Base-by-base conservation (phyloP, 371 early-diverging fungal genomes). In the Cladochytrium tenue region DNA sequence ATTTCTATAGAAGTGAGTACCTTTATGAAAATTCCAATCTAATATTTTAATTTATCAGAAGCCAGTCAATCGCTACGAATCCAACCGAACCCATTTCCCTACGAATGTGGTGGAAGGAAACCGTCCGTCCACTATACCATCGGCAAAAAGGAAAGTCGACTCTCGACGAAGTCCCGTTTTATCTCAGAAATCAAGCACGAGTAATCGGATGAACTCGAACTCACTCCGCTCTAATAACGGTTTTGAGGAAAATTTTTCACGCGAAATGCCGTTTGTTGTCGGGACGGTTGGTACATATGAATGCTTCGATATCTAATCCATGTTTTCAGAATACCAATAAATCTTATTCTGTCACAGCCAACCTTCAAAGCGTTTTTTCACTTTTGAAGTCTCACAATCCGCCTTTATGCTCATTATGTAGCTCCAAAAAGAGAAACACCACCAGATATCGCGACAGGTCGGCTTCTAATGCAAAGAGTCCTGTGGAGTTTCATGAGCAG, bases 321-420 rank as follows among this genome's bases (percentile, higher is more conserved):
- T 3, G 27, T 51, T 57, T 32, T 13, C 35, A 79, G 78, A 74
- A 64, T 53, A 69, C 75, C 5, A 67, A 73, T n/a, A 80, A 80
- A 56, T 82, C 83, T 0, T 75, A 77, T 62, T 82, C 83, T 0
- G 80, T 82, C 7, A 82, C 83, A 0, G 83, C 83, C 13, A 82
- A 82, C 58, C 68, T 82, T 25, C 83, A 82, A 55, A 58, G 66
- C 27, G 83, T 82, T 17, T 80, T 79, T 64, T 76, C 83, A 17
- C 67, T 82, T 31, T 63, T 82, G 30, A 80, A 82, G 56, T 34
- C 77, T 3, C 83, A 82, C 51, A 80, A 82, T 60, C 83, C 83
- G 1, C 66, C 72, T 1, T 62, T 81, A 30, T 82, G 83, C 67
- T 76, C 79, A 0, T 76, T 82, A 0, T 82, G 83, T 61, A 66